Evolutionary conservation across 2,329 filamentous ascomycete genomes (phyloP).

Genomic region (Cyclaneusma minus): DNA sequence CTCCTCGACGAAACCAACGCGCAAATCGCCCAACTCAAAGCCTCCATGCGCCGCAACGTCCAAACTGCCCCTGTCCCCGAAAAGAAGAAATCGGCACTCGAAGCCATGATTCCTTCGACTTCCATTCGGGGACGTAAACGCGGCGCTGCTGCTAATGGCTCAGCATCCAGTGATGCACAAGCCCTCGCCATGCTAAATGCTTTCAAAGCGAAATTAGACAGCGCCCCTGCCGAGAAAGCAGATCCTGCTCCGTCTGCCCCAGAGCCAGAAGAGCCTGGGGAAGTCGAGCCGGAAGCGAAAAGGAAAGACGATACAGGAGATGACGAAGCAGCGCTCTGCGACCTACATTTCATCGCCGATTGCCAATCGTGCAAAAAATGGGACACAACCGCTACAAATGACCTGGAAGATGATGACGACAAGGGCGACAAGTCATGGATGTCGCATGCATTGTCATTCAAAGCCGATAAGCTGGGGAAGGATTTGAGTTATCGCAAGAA

Average conservation of each 20-base stretch:
- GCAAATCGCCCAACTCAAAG: conserved; percentile 66
- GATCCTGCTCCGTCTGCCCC: conserved; percentile 10
- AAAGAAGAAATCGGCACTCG: conserved; percentile 51
- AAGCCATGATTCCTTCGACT: conserved; percentile 59
- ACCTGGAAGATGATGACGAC: conserved; percentile 36
- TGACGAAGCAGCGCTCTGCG: conserved; percentile 65
- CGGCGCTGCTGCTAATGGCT: conserved; percentile 37
- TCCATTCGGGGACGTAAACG: conserved; percentile 58
- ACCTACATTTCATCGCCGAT: conserved; percentile 89
- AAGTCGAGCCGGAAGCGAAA: conserved; percentile 11
- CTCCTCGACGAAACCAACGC: conserved; percentile 57
- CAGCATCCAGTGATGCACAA: conserved; percentile 41
- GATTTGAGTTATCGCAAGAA: conserved; percentile 80
- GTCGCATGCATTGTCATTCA: conserved; percentile 71
- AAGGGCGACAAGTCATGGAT: conserved; percentile 64
- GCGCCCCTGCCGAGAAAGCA: conserved; percentile 24
- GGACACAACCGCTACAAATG: conserved; percentile 42
- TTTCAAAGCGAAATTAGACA: conserved; percentile 65
- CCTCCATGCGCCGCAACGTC: conserved; percentile 59
- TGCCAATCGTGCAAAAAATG: conserved; percentile 85
- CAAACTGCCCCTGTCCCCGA: conserved; percentile 33
- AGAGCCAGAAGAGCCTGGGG: conserved; percentile 15
- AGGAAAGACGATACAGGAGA: conserved; percentile 28
- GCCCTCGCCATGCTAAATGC: conserved; percentile 58
- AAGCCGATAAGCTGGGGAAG: conserved; percentile 80